phyloP scores from a whole-genome alignment of 2,329 filamentous ascomycete species.

The Geosmithia putterillii region DNA sequence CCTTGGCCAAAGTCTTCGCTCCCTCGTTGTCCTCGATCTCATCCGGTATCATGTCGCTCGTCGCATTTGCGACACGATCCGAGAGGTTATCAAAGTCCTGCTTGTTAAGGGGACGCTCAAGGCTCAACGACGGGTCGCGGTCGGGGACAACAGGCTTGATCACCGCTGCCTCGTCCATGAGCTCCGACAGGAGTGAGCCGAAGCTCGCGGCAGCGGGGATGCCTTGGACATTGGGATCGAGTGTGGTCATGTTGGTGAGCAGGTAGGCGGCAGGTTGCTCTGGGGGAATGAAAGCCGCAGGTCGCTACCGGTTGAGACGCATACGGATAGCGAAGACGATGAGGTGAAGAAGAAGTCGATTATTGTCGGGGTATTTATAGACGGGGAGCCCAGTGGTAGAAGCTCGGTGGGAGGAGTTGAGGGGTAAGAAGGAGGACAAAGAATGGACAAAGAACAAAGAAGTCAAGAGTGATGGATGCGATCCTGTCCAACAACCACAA shows the following conservation, averaged over 20 bases:
- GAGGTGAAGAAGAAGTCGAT: neutral
- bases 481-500: neutral
- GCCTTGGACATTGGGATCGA: slow-evolving; percentile 30
- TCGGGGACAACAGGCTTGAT: slow-evolving; percentile 28
- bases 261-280: slow-evolving; percentile 2
- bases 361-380: neutral
- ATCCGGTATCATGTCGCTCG: slow-evolving; percentile 10
- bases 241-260: slow-evolving; percentile 39
- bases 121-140: slow-evolving; percentile 31
- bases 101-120: slow-evolving; percentile 67
- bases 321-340: neutral
- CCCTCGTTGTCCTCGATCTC: slow-evolving; percentile 15
- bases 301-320: neutral
- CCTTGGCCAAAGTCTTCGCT: slow-evolving; percentile 23
- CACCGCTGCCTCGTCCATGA: slow-evolving; percentile 45
- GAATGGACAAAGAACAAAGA: neutral
- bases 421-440: neutral
- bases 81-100: slow-evolving; percentile 45
- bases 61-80: slow-evolving; percentile 26
- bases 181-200: slow-evolving; percentile 37
- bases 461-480: neutral
- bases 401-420: no score
- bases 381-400: no score
- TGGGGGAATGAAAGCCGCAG: slow-evolving; percentile 1
- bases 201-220: slow-evolving; percentile 42